Base-by-base conservation (phyloP, 1,284 basidiomycete species). In the Puccinia polysora region DNA sequence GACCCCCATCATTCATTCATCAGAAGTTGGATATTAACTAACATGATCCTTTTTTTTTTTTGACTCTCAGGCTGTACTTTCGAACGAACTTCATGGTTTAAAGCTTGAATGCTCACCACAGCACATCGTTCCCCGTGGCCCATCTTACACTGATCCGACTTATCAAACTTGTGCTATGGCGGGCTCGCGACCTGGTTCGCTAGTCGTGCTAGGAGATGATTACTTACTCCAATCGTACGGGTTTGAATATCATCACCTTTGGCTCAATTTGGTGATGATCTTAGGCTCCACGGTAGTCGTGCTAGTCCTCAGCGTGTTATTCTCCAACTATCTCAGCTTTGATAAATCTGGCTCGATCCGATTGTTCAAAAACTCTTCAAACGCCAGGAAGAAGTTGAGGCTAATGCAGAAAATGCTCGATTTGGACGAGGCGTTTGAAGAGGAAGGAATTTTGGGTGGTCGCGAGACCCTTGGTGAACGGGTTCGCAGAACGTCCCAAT, bases 91-190 rank as follows among this genome's bases (percentile, higher is more conserved):
- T n/a, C 76, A 74, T 63, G 64, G 75, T 32, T 73, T 77, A 30
- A 58, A 62, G 43, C 60, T 77, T 4, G 55, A 72, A 10, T 77
- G 76, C 69, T 75, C 75, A 14, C 74, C 68, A 18, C 40, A 71
- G 34, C 76, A 78, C 70, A 74, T 75, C 34, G 75, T 77, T 25
- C 77, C 76, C 10, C 73, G 76, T 32, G 75, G 76, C 25, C 50
- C 69, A 32, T 55, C 60, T 20, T 72, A 72, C 23, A 72, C 12
- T 28, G 52, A 72, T 49, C 32, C 59, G 0, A 18, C n/a, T 2
- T 72, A 72, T 45, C 69, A 72, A 64, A 72, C 76, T 18, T 75
- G 45, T 73, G 70, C 72, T 74, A 40, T 63, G 38, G 25, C 58
- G 38, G 69, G 69, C 28, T 60, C 60, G 15, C 43, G 34, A 32